These are phyloP conservation scores for Colletotrichum magnum DNA, from an alignment of 2,329 filamentous ascomycete genomes.

Conservation along the genomic window DNA sequence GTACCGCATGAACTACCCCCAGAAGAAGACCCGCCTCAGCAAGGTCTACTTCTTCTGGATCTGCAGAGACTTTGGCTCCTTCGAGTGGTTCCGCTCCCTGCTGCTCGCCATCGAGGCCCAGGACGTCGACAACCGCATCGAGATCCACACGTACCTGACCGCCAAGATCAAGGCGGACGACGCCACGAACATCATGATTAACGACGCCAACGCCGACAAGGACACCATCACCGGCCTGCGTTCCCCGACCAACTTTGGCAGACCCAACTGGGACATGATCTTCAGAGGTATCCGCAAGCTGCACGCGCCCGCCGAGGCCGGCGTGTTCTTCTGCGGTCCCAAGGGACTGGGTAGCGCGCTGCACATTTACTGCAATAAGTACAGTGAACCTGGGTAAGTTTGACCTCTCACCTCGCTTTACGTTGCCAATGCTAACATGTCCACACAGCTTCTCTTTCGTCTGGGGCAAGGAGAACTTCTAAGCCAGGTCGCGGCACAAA, in stretches of 20 bases:
- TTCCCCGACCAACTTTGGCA: constrained; percentile 87
- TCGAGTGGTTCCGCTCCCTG: constrained; percentile 91
- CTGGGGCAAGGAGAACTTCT: constrained; percentile 80
- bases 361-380: constrained; percentile 90
- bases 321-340: constrained; percentile 89
- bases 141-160: constrained; percentile 91
- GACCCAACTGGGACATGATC: constrained; percentile 93
- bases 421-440: constrained; percentile 29
- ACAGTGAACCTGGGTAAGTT: constrained; percentile 83
- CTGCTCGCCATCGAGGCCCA: constrained; percentile 89
- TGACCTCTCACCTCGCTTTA: not conserved
- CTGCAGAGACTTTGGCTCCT: constrained; percentile 88
- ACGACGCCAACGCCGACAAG: constrained; percentile 86
- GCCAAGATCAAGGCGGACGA: constrained; percentile 90
- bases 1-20: constrained; percentile 92
- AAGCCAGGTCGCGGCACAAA: constrained; percentile 44
- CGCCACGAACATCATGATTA: constrained; percentile 93
- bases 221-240: constrained; percentile 88
- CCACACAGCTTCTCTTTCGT: constrained; percentile 71
- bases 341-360: constrained; percentile 83
- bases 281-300: constrained; percentile 87
- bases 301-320: constrained; percentile 79
- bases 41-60: constrained; percentile 97
- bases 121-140: constrained; percentile 86
- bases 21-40: constrained; percentile 81